These are phyloP conservation scores for Tetrapyrgos nigripes DNA, from an alignment of 1,284 basidiomycete genomes.

Conservation along the genomic window DNA sequence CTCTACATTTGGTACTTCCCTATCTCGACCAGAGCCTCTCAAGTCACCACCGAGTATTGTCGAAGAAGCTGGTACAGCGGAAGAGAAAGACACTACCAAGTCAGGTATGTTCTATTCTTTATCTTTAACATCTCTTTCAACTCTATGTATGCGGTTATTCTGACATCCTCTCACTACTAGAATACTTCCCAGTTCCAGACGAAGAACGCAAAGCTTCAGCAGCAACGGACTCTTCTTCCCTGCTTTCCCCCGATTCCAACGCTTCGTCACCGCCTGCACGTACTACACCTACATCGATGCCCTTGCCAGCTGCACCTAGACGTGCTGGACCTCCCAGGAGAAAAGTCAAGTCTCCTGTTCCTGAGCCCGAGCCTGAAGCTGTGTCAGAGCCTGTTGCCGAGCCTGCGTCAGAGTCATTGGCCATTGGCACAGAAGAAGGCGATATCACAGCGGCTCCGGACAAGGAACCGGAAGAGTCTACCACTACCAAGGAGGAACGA, in stretches of 20 bases:
- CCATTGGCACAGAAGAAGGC: too few species aligned
- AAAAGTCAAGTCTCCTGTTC: conserved; percentile 56
- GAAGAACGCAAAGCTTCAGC: conserved; percentile 21
- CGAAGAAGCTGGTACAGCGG: background rate
- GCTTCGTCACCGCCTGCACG: conserved; percentile 29
- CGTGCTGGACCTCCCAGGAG: conserved; percentile 73
- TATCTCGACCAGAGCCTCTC: conserved; percentile 1
- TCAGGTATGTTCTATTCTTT: conserved; percentile 8
- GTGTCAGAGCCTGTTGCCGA: background rate
- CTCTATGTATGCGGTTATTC: background rate
- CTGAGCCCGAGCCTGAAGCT: conserved; percentile 22
- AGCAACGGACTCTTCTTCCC: conserved; percentile 31
- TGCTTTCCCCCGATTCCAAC: conserved; percentile 44
- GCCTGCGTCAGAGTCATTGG: background rate
- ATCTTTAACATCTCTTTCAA: background rate
- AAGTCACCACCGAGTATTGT: conserved; percentile 8
- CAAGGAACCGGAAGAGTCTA: background rate
- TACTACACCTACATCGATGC: conserved; percentile 63
- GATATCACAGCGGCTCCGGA: too few species aligned
- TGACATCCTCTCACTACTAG: background rate
- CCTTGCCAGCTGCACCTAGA: conserved; percentile 72
- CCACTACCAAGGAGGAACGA: too few species aligned
- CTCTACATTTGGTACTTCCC: too few species aligned
- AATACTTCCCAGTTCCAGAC: background rate
- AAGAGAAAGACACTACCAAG: conserved; percentile 15